Evolutionary conservation across 768 basidiomycete genomes (phyloP), one percentile per base, ranked within the genome.

Genomic region (Russula virescens): DNA sequence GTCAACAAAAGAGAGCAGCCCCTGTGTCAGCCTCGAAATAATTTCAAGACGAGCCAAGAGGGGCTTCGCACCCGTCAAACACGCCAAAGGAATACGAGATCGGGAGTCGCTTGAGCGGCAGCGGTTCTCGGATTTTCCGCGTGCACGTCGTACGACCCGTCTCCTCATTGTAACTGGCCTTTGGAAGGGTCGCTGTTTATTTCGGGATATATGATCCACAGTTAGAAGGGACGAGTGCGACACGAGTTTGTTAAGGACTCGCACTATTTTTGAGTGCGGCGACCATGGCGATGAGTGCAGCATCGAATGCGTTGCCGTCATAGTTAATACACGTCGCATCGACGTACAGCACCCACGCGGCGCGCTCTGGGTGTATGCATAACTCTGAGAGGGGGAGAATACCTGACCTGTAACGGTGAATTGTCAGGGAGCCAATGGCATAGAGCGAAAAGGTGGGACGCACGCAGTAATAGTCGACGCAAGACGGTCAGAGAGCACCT

Each of bases 241-340:
- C 19, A 57, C n/a, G 25, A 28, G 19, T 23, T 6, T 18, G 56
- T 35, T 58, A 16, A 35, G 47, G 55, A 38, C 1, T 77, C 89
- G 53, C 68, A 96, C 94, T 89, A 64, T 94, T 92, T 72, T 79
- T 81, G 48, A 98, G 76, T 6, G 96, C 94, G 10, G 89, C 85
- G 53, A 94, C 83, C 79, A 95, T 89, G 0, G 93, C 92, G 23
- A 98, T 72, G 11, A 98, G 78, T 0, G 91, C 81, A 0, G 97
- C 93, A 67, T 99, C 97, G 62, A 95, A 93, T 1, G 81, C 89
- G 70, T 98, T 98, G 6, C 97, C 97, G 72, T 98, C 95, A 71
- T 96, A 97, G 75, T 97, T 98, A 66, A 99, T 91, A 71, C 96
- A 98, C 0, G 88, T 91, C 31, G 91, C 85, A 67, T 99, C 97